Conservation (phyloP, 257 asterid species). For the Plantago major region DNA sequence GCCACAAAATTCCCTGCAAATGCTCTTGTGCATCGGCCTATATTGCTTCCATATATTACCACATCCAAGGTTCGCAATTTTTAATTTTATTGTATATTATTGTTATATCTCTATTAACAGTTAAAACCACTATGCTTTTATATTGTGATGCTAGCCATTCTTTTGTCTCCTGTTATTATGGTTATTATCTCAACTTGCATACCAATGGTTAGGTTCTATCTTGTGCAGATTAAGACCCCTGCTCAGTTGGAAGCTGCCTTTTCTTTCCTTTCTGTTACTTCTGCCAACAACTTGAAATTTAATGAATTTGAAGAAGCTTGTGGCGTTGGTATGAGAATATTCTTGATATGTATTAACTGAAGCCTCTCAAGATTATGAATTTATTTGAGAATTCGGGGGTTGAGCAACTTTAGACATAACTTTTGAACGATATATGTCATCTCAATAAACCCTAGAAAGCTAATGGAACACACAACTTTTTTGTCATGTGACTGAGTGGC, state of each 20-base stretch:
- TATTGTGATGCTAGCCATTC: constrained; percentile 4
- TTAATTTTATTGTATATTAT: not conserved
- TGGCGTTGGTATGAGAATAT: constrained; percentile 56
- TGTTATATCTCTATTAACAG: constrained; percentile 49
- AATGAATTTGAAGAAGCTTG: constrained; percentile 52
- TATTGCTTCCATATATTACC: constrained; percentile 57
- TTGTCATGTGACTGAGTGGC: too few relatives aligned
- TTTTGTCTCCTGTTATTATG: too few relatives aligned
- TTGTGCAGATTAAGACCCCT: constrained; percentile 48
- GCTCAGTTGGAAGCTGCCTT: constrained; percentile 68
- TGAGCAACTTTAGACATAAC: too few relatives aligned
- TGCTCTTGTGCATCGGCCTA: constrained; percentile 81
- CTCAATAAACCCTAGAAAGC: too few relatives aligned
- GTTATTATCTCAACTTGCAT: too few relatives aligned
- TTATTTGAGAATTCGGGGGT: too few relatives aligned
- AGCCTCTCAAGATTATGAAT: not conserved
- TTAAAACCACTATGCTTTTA: constrained; percentile 57
- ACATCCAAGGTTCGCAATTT: constrained; percentile 51
- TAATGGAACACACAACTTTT: too few relatives aligned
- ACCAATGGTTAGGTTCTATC: too few relatives aligned
- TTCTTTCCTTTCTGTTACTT: constrained; percentile 37
- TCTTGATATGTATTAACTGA: not conserved
- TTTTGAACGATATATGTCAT: too few relatives aligned
- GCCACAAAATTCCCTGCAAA: constrained; percentile 81
- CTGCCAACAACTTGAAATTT: constrained; percentile 36